Evolutionary conservation across 2,329 filamentous ascomycete species (phyloP).

Genomic region (Clathrospora elynae): DNA sequence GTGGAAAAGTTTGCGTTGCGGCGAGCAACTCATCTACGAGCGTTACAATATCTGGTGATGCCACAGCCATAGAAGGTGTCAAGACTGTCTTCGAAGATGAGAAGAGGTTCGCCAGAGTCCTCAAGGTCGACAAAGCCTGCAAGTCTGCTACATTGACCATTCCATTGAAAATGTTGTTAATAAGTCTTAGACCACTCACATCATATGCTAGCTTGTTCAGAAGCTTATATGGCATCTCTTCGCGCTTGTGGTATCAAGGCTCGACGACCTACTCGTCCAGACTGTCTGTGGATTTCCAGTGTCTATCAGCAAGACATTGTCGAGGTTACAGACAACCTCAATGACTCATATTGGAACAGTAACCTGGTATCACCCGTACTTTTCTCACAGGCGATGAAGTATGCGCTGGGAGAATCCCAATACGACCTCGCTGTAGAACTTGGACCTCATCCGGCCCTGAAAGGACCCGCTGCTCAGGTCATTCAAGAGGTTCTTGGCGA

Average conservation of each 20-base stretch:
- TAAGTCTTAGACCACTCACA: too few relatives aligned
- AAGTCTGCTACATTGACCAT: too few relatives aligned
- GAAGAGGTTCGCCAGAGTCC: neutral
- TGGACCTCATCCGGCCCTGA: neutral
- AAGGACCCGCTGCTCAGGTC: neutral
- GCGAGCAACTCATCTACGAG: neutral
- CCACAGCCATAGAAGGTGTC: neutral
- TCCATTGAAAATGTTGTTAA: too few relatives aligned
- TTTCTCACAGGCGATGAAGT: neutral
- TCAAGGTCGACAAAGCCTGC: too few relatives aligned
- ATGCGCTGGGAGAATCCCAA: neutral
- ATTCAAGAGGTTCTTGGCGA: neutral
- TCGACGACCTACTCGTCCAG: too few relatives aligned
- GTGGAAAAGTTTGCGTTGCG: neutral
- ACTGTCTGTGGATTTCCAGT: too few relatives aligned
- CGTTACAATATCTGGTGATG: neutral
- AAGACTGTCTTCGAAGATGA: neutral
- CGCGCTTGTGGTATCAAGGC: too few relatives aligned
- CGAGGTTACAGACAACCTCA: too few relatives aligned
- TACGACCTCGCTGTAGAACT: neutral
- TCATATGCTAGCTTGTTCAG: too few relatives aligned
- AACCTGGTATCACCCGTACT: neutral
- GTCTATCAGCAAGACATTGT: too few relatives aligned
- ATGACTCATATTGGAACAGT: neutral
- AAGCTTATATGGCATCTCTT: too few relatives aligned